Base-by-base conservation (phyloP, 2,329 filamentous ascomycete species). In the Aspergillus terreus region DNA sequence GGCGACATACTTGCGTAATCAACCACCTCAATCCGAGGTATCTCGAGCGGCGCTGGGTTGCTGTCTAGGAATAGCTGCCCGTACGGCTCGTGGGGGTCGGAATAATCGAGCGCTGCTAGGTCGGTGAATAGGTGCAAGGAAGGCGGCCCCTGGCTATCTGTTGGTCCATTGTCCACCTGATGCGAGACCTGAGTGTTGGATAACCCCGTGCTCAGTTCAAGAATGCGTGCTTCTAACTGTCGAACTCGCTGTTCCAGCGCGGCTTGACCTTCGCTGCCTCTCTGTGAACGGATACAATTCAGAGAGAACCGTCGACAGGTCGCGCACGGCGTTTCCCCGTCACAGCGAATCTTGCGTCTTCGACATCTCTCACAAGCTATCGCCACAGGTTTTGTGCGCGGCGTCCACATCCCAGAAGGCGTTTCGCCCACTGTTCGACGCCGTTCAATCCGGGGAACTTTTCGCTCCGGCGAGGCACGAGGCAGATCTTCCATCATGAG, bases 261-360 rank as follows among this genome's bases (percentile, higher is more conserved):
- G 2, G 49, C 53, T 4, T 52, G 50, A 1, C 47, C 51, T 19
- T 53, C 52, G 44, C 44, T 25, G 40, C 44, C 51, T 45, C 46
- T 57, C 25, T 46, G 50, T 11, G 44, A 45, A 7, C 55, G 53
- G 17, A 57, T 43, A 41, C 55, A 57, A 11, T 15, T 47, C 11
- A 57, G 30, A 1, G 53, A 45, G 45, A 57, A 57, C 2, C 55
- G 55, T 21, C 50, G 48, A 41, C 55, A 57, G 1, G 55, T 57
- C 11, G 53, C 53, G 40, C 55, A 57, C 1, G 55, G 55, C 4
- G 53, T 57, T 35, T 55, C 50, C n/a, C 53, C 55, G 40, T 57
- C 55, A 30, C 55, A 57, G 12, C 55, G 50, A 41, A 57, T 57
- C 21, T 57, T 57, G 21, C 55, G 48, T 27, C 53, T 47, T 36